phyloP scores from a whole-genome alignment of 305 asterid genomes.

The Solanum hybrid region DNA sequence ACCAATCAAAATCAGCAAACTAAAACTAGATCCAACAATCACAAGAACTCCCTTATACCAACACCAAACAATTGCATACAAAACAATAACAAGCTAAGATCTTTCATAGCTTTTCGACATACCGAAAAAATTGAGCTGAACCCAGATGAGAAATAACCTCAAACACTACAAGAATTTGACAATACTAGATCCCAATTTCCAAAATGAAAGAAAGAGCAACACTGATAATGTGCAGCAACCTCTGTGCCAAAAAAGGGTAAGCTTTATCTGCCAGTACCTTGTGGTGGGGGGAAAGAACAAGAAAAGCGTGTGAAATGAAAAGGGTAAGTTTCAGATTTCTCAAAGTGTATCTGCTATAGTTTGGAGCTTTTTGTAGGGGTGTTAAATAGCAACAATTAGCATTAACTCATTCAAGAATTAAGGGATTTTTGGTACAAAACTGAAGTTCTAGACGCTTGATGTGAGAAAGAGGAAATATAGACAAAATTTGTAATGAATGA shows the following conservation, averaged over 20 bases:
- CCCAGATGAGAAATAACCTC: conserved; percentile 30
- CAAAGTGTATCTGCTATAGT: background rate
- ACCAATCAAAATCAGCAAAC: background rate
- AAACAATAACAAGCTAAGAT: conserved; percentile 10
- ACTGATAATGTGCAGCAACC: background rate
- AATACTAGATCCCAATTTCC: conserved; percentile 12
- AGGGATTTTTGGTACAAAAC: background rate
- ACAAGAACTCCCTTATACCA: background rate
- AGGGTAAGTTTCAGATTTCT: background rate
- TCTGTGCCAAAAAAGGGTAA: background rate
- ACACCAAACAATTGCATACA: conserved; percentile 3
- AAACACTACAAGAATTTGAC: conserved; percentile 12
- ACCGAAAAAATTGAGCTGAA: conserved; percentile 6
- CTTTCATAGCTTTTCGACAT: conserved; percentile 3
- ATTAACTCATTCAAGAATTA: background rate
- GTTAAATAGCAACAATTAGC: background rate
- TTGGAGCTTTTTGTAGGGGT: background rate
- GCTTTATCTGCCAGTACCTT: background rate
- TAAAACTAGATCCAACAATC: conserved; percentile 9
- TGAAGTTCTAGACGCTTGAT: background rate
- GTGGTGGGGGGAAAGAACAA: background rate
- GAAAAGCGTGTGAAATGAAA: background rate
- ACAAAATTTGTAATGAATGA: background rate
- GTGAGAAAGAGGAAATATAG: background rate
- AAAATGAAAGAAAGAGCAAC: background rate